phyloP scores from a whole-genome alignment of 139 green algal species.

The Axilococcus clingmanii region DNA sequence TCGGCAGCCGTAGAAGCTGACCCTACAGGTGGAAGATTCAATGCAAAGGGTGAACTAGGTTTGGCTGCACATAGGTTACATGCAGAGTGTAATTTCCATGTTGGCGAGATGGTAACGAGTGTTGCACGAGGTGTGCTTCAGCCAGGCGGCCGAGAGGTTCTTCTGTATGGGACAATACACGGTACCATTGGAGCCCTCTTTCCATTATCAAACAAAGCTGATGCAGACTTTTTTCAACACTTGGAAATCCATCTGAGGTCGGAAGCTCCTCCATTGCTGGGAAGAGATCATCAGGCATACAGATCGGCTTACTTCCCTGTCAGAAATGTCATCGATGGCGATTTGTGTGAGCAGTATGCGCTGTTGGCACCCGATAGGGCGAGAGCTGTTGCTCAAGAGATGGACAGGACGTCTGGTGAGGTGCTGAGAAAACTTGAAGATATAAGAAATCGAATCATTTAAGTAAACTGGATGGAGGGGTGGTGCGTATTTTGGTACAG shows the following conservation, averaged over 20 bases:
- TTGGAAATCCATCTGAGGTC: slow-evolving; percentile 98
- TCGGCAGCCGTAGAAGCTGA: slow-evolving; percentile 92
- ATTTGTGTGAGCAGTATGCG: slow-evolving; percentile 87
- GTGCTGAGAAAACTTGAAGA: slow-evolving; percentile 98
- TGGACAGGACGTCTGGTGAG: slow-evolving; percentile 86
- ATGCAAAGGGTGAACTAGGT: slow-evolving; percentile 55
- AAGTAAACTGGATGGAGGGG: too few relatives aligned
- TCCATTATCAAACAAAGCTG: slow-evolving; percentile 76
- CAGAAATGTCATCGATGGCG: slow-evolving; percentile 87
- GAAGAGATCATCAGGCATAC: slow-evolving; percentile 89
- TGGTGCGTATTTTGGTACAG: too few relatives aligned
- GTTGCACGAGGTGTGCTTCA: slow-evolving; percentile 67
- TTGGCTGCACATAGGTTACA: slow-evolving; percentile 88
- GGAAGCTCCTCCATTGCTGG: slow-evolving; percentile 81
- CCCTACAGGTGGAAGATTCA: slow-evolving; percentile 86
- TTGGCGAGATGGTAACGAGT: slow-evolving; percentile 83
- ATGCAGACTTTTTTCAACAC: slow-evolving; percentile 95
- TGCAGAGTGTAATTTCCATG: slow-evolving; percentile 76
- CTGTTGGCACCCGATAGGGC: slow-evolving; percentile 63
- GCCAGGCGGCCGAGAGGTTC: slow-evolving; percentile 64
- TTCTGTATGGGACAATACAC: slow-evolving; percentile 82
- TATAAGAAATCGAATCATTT: slow-evolving; percentile 67
- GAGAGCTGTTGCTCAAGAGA: slow-evolving; percentile 45
- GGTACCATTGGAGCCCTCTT: slow-evolving; percentile 76
- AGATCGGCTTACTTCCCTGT: slow-evolving; percentile 89